A percentile compares a stretch with the other conserved stretches of the same genome.
These are phyloP conservation scores for Panaeolus cyanescens DNA, from an alignment of 768 basidiomycete species.

Conservation along the genomic window DNA sequence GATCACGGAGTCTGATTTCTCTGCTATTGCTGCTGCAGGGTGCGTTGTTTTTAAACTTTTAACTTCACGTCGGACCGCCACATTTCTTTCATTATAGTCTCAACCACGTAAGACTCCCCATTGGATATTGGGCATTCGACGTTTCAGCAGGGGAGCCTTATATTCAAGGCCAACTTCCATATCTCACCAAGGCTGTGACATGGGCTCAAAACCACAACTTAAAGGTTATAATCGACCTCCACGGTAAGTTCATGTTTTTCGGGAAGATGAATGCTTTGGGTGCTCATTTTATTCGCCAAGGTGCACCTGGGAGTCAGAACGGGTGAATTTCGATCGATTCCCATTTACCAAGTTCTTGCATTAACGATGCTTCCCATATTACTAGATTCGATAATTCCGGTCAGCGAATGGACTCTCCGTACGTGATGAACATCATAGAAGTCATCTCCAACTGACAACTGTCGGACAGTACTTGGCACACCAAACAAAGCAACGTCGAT, in stretches of 20 bases:
- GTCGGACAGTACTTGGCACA: slow-evolving; percentile 59
- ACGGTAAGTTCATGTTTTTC: slow-evolving; percentile 36
- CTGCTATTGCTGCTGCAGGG: slow-evolving; percentile 75
- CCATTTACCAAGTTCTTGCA: slow-evolving; percentile 2
- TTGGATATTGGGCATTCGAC: slow-evolving; percentile 92
- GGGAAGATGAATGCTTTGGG: background rate
- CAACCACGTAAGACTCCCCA: slow-evolving; percentile 82
- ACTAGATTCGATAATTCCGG: slow-evolving; percentile 83
- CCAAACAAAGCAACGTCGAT: slow-evolving; percentile 60
- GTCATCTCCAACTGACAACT: slow-evolving; percentile 9
- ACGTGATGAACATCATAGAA: slow-evolving; percentile 17
- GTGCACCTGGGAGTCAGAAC: slow-evolving; percentile 84
- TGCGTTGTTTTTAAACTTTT: slow-evolving; percentile 29
- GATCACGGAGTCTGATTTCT: slow-evolving; percentile 84
- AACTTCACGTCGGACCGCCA: slow-evolving; percentile 4
- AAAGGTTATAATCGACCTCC: slow-evolving; percentile 82
- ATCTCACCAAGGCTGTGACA: slow-evolving; percentile 61
- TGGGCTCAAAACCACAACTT: slow-evolving; percentile 75
- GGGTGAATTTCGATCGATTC: slow-evolving; percentile 44
- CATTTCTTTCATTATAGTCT: slow-evolving; percentile 41
- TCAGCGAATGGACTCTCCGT: slow-evolving; percentile 58
- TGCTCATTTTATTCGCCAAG: slow-evolving; percentile 20
- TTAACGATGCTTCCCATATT: slow-evolving; percentile 6
- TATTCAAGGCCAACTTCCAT: slow-evolving; percentile 75
- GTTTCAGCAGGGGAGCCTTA: slow-evolving; percentile 77